Percentiles rank a stretch among this genome's conserved stretches.
Conservation (phyloP, 768 basidiomycete species). For the Tulasnella sp. region DNA sequence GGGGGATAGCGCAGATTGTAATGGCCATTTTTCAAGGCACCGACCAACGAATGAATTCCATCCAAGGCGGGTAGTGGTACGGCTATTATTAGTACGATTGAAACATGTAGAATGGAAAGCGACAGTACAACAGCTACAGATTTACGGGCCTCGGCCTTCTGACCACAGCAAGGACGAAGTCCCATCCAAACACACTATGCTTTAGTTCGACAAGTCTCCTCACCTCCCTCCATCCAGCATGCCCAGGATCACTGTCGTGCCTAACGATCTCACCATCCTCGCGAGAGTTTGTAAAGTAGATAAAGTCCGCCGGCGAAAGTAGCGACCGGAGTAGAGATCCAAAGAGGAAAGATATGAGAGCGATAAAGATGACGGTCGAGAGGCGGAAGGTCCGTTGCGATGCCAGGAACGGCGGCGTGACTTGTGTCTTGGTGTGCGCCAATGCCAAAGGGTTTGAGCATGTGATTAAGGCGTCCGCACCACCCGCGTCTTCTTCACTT, state of each 20-base stretch:
- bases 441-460: no score
- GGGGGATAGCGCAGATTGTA: no score
- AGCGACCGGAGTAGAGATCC: conserved; percentile 84
- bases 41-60: no score
- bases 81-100: no score
- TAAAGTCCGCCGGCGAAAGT: conserved; percentile 83
- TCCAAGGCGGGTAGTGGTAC: no score
- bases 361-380: conserved; percentile 59
- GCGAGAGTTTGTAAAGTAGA: conserved; percentile 41
- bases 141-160: no score
- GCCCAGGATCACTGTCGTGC: conserved; percentile 30
- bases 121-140: no score
- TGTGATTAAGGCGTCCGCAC: conserved; percentile 2
- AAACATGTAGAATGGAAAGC: no score
- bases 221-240: conserved; percentile 73
- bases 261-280: conserved; percentile 35
- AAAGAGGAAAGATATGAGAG: conserved; percentile 80
- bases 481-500: no score
- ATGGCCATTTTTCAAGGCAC: no score
- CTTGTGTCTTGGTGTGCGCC: no score
- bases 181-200: conserved; percentile 75
- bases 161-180: conserved; percentile 77
- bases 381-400: conserved; percentile 31
- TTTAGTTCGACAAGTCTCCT: conserved; percentile 71
- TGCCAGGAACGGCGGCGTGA: background rate